These are phyloP conservation scores for Lachancea dasiensis DNA, from an alignment of 805 yeast genomes.

Conservation along the genomic window DNA sequence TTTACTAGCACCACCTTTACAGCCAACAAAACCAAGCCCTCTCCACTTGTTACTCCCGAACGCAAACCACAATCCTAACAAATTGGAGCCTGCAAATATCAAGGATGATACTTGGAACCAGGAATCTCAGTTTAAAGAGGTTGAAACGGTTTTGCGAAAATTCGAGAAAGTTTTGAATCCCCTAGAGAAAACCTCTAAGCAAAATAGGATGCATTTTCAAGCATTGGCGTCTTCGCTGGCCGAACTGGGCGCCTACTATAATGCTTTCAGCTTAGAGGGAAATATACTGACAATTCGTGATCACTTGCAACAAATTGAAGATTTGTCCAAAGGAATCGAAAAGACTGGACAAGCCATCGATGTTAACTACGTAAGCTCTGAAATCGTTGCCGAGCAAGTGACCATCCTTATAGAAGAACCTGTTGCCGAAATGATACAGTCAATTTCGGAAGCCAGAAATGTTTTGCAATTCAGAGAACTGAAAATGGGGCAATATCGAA, in stretches of 20 bases:
- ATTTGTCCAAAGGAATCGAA: slow-evolving; percentile 54
- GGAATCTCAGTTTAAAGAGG: slow-evolving; percentile 37
- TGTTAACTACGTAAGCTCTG: slow-evolving; percentile 51
- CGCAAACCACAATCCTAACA: slow-evolving; percentile 44
- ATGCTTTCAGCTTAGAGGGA: slow-evolving; percentile 52
- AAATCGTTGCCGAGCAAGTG: slow-evolving; percentile 38
- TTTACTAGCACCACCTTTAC: slow-evolving; percentile 54
- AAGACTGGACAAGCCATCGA: slow-evolving; percentile 84
- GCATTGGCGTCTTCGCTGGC: slow-evolving; percentile 61
- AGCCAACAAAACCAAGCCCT: slow-evolving; percentile 51
- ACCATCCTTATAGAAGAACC: slow-evolving; percentile 37
- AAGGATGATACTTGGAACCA: slow-evolving; percentile 26
- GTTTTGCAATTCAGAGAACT: slow-evolving; percentile 56
- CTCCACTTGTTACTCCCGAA: slow-evolving; percentile 58
- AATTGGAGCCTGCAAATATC: slow-evolving; percentile 11
- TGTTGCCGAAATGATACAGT: slow-evolving; percentile 31
- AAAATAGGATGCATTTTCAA: slow-evolving; percentile 35
- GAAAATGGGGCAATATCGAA: slow-evolving; percentile 46
- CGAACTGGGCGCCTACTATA: slow-evolving; percentile 69
- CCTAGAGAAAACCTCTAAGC: slow-evolving; percentile 25
- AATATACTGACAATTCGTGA: slow-evolving; percentile 55
- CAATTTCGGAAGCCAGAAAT: slow-evolving; percentile 31
- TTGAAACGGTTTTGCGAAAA: slow-evolving; percentile 33
- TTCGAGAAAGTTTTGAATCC: slow-evolving; percentile 25
- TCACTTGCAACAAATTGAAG: slow-evolving; percentile 23